A percentile compares a stretch with the other conserved stretches of the same genome.
phyloP scores from a whole-genome alignment of 192 early-diverging fungal genomes.

The Linnemannia hyalina region DNA sequence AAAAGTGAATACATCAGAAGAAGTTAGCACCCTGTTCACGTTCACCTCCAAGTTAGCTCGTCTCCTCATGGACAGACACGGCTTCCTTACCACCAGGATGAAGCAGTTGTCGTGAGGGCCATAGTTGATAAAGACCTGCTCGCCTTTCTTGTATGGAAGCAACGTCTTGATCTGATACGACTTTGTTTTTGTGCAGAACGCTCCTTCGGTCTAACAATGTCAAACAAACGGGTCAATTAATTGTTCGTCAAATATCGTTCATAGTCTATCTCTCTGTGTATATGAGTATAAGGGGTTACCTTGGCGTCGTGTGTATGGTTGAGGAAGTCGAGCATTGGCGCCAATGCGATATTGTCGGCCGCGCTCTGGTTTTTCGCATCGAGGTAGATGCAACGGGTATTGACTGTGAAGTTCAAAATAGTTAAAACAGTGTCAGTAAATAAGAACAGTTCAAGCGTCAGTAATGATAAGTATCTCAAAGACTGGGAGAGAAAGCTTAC shows the following conservation, averaged over 20 bases:
- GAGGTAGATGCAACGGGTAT: constrained; percentile 70
- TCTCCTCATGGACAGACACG: not conserved
- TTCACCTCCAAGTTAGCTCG: not conserved
- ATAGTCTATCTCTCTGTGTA: not conserved
- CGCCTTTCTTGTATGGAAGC: constrained; percentile 67
- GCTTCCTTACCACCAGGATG: constrained; percentile 55
- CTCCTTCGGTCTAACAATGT: constrained; percentile 60
- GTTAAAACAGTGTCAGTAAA: not conserved
- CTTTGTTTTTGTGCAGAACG: constrained; percentile 60
- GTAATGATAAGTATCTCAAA: not conserved
- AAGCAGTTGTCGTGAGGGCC: constrained; percentile 70
- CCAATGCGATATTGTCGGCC: constrained; percentile 74
- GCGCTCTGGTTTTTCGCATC: constrained; percentile 51
- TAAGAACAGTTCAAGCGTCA: too few species aligned
- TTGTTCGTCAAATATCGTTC: not conserved
- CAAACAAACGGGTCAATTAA: not conserved
- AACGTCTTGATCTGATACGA: constrained; percentile 78
- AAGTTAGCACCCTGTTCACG: not conserved
- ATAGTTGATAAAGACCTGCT: constrained; percentile 75
- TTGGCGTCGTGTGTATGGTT: constrained; percentile 76
- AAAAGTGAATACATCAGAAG: not conserved
- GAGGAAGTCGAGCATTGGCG: constrained; percentile 82
- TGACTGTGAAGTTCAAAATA: constrained; percentile 51
- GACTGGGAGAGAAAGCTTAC: constrained; percentile 36
- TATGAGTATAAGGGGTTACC: constrained; percentile 20